Evolutionary conservation across 805 yeast species (phyloP), one percentile per base, ranked within the genome.

Genomic region (Kodamaea hsintzibuensis): DNA sequence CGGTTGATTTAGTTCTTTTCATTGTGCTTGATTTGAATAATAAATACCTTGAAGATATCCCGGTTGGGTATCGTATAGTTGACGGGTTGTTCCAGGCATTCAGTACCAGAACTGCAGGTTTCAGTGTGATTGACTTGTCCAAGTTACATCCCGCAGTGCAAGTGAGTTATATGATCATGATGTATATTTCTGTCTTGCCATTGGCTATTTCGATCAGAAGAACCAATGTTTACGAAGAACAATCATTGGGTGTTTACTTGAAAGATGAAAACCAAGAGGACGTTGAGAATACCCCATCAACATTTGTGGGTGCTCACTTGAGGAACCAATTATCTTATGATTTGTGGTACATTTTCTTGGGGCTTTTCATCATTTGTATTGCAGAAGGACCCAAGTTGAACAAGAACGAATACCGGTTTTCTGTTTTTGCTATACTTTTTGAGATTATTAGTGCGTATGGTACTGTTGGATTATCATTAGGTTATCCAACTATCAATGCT

Each of bases 181-280:
- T 95, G 99, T 95, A 95, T 72, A 91, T 95, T 25, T 93, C 98
- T 13, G 98, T 93, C 44, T 78, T 92, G 66, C 99, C 99, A 0
- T 76, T 95, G 61, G 99, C 99, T 33, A 95, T 95, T 59, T 90
- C 97, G 39, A 91, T 95, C 57, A 84, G 99, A 73, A 82, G 98
- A 68, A 95, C 99, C 16, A 95, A 95, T 68, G 99, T 95, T 52
- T 95, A 95, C 72, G 99, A 95, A 68, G 99, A 95, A 64, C 98
- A 91, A 66, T 89, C 97, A 0, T 73, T 95, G 53, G 99, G 99
- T n/a, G 81, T 91, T n/a, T 92, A 89, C 65, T 64, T 73, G 13
- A 65, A 65, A 43, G 79, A 73, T n/a, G 66, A 61, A n/a, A 43
- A 53, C 40, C 60, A 61, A 12, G 65, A 60, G 1, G 77, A 73